A percentile compares a stretch with the other conserved stretches of the same genome.
Evolutionary conservation across 2,329 filamentous ascomycete genomes (phyloP).

Genomic region (Aureobasidium namibiae): DNA sequence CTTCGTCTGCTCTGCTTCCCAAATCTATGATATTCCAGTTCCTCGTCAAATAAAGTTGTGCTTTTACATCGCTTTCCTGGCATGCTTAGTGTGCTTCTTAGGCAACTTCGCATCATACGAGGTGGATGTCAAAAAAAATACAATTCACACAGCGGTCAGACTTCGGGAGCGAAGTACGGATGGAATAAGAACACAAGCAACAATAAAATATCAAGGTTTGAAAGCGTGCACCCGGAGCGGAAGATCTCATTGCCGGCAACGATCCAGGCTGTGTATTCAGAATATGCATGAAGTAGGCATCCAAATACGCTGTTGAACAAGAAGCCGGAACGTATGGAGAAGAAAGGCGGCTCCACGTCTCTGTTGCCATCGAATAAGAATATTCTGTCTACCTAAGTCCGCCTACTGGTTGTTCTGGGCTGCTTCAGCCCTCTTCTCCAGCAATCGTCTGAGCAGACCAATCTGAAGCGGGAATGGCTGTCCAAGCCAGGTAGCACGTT

Average conservation of each 20-base stretch:
- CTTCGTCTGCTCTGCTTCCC: not conserved
- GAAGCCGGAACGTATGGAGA: conserved; percentile 32
- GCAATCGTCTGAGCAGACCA: conserved; percentile 37
- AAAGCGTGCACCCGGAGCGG: conserved; percentile 35
- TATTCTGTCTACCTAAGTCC: not conserved
- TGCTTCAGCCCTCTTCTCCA: conserved; percentile 8
- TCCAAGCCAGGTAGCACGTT: conserved; percentile 68
- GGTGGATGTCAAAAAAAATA: conserved; percentile 1
- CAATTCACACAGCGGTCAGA: not conserved
- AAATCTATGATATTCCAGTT: not conserved
- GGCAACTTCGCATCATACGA: conserved; percentile 33
- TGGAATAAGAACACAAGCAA: conserved; percentile 40
- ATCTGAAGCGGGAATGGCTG: conserved; percentile 55
- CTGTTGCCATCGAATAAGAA: not conserved
- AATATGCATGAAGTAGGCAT: conserved; percentile 36
- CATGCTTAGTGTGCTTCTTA: conserved; percentile 32
- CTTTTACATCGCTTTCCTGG: conserved; percentile 31
- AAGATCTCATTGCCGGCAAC: conserved; percentile 40
- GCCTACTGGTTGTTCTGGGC: not conserved
- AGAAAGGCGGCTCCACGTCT: conserved; percentile 5
- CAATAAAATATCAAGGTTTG: conserved; percentile 32
- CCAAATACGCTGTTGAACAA: conserved; percentile 41
- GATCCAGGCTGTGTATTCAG: conserved; percentile 34
- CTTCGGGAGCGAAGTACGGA: conserved; percentile 34
- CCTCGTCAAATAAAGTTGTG: not conserved